Evolutionary conservation across 1,284 basidiomycete species (phyloP), one percentile per base, ranked within the genome.

Genomic region (Fistulina hepatica): DNA sequence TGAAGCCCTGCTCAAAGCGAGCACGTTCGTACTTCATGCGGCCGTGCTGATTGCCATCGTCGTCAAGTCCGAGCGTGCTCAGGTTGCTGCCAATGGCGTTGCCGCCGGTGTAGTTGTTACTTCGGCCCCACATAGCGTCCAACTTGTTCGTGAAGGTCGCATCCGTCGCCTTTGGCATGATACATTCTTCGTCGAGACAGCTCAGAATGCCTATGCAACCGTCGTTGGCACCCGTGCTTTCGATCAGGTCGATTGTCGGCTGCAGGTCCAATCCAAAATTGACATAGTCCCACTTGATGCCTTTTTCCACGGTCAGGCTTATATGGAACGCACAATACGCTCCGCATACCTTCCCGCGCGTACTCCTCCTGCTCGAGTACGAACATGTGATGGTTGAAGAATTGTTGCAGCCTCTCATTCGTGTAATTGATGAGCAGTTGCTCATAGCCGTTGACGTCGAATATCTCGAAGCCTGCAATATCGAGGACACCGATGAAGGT

Each of bases 341-440:
- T n/a, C n/a, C n/a, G n/a, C n/a, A n/a, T n/a, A n/a, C n/a, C n/a
- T 57, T 99, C 95, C 19, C 95, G 77, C 10, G 90, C 76, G 60
- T 99, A 98, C 60, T 99, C 95, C 56, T 99, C 94, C 58, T 99
- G 95, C 64, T 99, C 95, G 26, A 98, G 76, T 10, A 97, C 92
- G 59, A 99, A 98, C 95, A 98, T 98, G 61, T 98, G 95, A 59
- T 97, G 92, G 55, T 98, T 99, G 75, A 97, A 97, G 64, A 93
- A 95, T 55, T 93, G 91, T 57, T 94, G 91, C 6, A 97, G 72
- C 55, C 84, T 92, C 69, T 97, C 92, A 65, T 98, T 98, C 30
- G 95, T 98, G 56, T 91, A 97, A 58, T 99, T 99, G 75, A 99
- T 99, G 51, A 95, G 78, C 17, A 99, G 74, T 60, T 99, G 95